phyloP scores from a whole-genome alignment of 805 yeast species.

The Lachancea thermotolerans region DNA sequence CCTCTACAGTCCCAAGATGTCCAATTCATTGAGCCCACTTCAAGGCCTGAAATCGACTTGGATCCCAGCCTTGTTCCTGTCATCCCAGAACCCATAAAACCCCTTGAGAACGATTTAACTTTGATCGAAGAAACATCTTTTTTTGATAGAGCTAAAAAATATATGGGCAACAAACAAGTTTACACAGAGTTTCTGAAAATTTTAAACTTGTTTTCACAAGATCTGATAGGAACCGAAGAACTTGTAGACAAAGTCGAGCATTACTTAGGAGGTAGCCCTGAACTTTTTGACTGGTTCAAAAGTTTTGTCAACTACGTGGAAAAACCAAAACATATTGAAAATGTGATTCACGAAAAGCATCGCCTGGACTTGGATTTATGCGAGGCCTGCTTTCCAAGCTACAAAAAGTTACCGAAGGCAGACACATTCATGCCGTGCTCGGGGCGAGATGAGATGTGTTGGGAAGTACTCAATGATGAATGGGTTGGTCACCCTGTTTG shows the following conservation, averaged over 20 bases:
- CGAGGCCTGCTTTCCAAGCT: conserved; percentile 92
- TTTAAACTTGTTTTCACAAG: conserved; percentile 81
- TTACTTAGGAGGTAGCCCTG: conserved; percentile 75
- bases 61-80: conserved; percentile 75
- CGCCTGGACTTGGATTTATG: conserved; percentile 84
- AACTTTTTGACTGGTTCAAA: conserved; percentile 86
- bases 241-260: conserved; percentile 79
- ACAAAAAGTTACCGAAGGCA: conserved; percentile 84
- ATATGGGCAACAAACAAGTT: conserved; percentile 79
- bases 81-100: conserved; percentile 74
- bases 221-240: conserved; percentile 75
- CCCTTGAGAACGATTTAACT: conserved; percentile 47
- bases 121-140: conserved; percentile 80
- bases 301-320: conserved; percentile 84
- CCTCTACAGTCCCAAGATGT: conserved; percentile 4
- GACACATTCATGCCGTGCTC: conserved; percentile 97
- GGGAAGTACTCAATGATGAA: conserved; percentile 97
- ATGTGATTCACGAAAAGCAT: conserved; percentile 81
- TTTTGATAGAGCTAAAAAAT: conserved; percentile 86
- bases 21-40: conserved; percentile 10
- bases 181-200: conserved; percentile 90
- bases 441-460: conserved; percentile 97
- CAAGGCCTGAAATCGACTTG: conserved; percentile 38
- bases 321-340: conserved; percentile 79
- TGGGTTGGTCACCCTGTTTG: conserved; percentile 99